Conservation (phyloP, 371 early-diverging fungal species). For the Mortierella sp. region DNA sequence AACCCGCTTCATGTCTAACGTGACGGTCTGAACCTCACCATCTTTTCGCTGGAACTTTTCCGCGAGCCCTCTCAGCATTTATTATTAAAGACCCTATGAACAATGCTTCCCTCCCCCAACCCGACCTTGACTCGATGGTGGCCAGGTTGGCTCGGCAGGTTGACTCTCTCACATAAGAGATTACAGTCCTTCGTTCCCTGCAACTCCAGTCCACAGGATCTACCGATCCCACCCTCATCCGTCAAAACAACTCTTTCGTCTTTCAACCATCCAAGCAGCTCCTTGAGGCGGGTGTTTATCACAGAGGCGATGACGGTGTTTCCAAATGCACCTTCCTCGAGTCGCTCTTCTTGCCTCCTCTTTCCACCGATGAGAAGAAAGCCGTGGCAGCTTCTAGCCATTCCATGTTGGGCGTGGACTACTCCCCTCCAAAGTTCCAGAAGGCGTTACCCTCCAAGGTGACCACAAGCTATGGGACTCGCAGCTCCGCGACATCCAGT, state of each 20-base stretch:
- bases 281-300: background rate
- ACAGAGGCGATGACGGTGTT: background rate
- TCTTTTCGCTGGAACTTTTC: constrained; percentile 21
- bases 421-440: background rate
- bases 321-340: background rate
- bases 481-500: constrained; percentile 25
- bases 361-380: background rate
- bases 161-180: constrained; percentile 12
- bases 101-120: constrained; percentile 3
- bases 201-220: background rate
- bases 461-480: background rate
- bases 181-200: constrained; percentile 12
- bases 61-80: constrained; percentile 16
- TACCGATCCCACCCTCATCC: background rate
- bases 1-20: constrained; percentile 13
- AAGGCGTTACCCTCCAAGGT: background rate
- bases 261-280: background rate
- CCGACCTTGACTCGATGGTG: constrained; percentile 13
- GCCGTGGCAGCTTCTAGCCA: background rate
- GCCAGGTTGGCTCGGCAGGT: constrained; percentile 11
- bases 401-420: background rate
- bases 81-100: constrained; percentile 10
- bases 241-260: background rate
- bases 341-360: background rate
- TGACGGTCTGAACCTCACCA: constrained; percentile 7